These are phyloP conservation scores for Pinus tabuliformis DNA, from an alignment of 75 land plant species.

Conservation along the genomic window DNA sequence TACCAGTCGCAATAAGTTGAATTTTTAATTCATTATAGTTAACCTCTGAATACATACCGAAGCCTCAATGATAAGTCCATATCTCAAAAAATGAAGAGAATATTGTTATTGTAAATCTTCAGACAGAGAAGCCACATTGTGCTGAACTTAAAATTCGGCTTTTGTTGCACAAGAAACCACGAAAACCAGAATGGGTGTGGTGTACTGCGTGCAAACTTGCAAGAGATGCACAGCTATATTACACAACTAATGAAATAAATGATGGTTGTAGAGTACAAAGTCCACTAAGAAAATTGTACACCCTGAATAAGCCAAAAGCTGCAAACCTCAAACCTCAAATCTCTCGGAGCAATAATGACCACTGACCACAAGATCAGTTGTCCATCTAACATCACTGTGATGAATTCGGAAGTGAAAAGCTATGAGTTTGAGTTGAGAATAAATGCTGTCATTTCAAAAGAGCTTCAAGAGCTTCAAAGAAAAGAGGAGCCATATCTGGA, in stretches of 20 bases:
- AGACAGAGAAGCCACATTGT: no score
- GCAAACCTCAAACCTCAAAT: not conserved
- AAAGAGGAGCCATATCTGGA: constrained; percentile 89
- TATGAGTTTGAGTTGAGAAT: not conserved
- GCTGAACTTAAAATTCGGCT: not conserved
- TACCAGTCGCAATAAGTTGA: no score
- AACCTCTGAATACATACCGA: no score
- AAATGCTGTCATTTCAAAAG: constrained; percentile 41
- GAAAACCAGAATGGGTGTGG: not conserved
- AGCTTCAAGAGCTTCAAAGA: constrained; percentile 88
- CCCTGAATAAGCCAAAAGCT: not conserved
- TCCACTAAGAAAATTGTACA: not conserved
- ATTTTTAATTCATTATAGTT: no score
- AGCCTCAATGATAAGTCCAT: no score
- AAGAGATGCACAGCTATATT: not conserved
- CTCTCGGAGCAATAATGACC: not conserved
- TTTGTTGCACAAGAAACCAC: constrained; percentile 1
- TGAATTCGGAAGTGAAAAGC: not conserved
- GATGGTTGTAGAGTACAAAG: not conserved
- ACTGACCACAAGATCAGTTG: not conserved
- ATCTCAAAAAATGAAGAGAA: no score
- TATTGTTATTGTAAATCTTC: no score
- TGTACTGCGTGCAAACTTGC: not conserved
- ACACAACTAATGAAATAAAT: constrained; percentile 8
- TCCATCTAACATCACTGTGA: not conserved